A percentile compares a stretch with the other conserved stretches of the same genome.
phyloP scores from a whole-genome alignment of 331 rosid genomes.

The Rosa hybrid region DNA sequence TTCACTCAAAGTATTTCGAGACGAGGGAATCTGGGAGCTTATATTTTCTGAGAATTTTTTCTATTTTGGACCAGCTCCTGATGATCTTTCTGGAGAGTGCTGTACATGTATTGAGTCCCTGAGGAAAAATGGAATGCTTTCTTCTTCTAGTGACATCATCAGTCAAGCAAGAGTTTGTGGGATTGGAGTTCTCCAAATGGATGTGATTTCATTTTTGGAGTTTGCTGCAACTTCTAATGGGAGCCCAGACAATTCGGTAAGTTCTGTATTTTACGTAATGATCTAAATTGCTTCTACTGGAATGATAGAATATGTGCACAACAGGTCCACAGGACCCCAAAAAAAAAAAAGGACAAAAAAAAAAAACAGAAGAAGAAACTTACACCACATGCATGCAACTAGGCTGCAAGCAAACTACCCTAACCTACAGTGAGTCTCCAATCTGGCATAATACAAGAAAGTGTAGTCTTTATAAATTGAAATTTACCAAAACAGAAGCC shows the following conservation, averaged over 20 bases:
- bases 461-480: not conserved
- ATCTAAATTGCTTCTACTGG: not conserved
- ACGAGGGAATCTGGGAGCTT: conserved; percentile 94
- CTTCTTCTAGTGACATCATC: conserved; percentile 42
- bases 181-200: conserved; percentile 67
- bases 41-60: conserved; percentile 87
- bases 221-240: conserved; percentile 74
- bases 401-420: not conserved
- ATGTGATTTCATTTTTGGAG: conserved; percentile 81
- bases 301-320: not conserved
- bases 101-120: conserved; percentile 32
- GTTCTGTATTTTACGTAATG: conserved; percentile 30
- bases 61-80: conserved; percentile 62
- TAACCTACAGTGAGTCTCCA: not conserved
- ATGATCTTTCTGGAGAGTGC: conserved; percentile 44
- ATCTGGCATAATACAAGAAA: not conserved
- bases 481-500: not conserved
- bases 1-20: conserved; percentile 64
- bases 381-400: not conserved
- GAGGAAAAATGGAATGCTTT: conserved; percentile 42
- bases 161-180: conserved; percentile 45
- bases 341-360: not conserved
- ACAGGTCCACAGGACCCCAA: not conserved
- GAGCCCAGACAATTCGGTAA: conserved; percentile 71
- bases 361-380: not conserved